Evolutionary conservation across 176 grass and related monocot genomes (phyloP).

Genomic region (Zizania latifolia): DNA sequence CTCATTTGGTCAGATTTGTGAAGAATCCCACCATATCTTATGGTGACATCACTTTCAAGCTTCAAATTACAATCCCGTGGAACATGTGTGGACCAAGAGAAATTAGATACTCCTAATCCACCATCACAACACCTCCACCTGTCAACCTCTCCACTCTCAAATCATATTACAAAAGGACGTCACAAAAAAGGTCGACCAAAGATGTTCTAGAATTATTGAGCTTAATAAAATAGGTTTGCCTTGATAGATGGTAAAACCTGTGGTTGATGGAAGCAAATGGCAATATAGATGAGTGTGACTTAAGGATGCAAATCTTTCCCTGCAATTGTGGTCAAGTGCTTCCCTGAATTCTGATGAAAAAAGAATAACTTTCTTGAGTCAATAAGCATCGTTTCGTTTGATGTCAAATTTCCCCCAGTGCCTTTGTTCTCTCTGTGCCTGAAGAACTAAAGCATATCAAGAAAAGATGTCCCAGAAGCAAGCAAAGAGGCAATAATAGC

Average conservation of each 20-base stretch:
- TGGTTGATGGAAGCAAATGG: background rate
- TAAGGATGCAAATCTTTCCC: background rate
- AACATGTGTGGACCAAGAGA: background rate
- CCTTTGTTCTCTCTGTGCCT: conserved; percentile 3
- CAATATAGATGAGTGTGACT: background rate
- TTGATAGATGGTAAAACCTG: background rate
- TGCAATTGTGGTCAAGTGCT: background rate
- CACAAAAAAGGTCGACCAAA: background rate
- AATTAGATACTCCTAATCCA: no score
- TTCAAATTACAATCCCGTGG: background rate
- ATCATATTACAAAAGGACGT: background rate
- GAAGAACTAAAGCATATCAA: background rate
- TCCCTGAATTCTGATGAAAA: conserved; percentile 2
- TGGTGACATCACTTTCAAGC: background rate
- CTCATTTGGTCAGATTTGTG: background rate
- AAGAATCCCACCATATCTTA: no score
- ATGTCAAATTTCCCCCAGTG: background rate
- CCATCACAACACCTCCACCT: background rate
- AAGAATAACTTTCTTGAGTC: conserved; percentile 4
- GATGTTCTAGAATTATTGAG: background rate
- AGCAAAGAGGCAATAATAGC: background rate
- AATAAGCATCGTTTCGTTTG: conserved; percentile 12
- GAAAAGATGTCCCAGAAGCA: conserved; percentile 25
- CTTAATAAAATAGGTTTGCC: background rate
- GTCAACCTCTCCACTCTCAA: conserved; percentile 3